A percentile compares a stretch with the other conserved stretches of the same genome.
Evolutionary conservation across 305 asterid species (phyloP).

Genomic region (Plantago lanceolata): DNA sequence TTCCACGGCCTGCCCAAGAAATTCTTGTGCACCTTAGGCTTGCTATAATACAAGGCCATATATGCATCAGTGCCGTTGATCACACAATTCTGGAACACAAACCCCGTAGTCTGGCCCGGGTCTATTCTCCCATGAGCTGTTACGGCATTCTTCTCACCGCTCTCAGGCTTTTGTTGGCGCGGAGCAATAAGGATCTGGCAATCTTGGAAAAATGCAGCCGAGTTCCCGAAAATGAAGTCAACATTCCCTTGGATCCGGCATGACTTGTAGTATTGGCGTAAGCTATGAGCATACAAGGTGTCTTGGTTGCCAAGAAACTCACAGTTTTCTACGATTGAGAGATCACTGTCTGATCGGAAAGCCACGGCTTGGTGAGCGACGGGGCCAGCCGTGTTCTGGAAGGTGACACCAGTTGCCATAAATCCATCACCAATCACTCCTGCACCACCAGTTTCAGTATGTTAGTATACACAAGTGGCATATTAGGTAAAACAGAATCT

Average conservation of each 20-base stretch:
- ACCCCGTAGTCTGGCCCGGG: slow-evolving; percentile 56
- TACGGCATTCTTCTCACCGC: slow-evolving; percentile 47
- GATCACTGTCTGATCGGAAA: slow-evolving; percentile 62
- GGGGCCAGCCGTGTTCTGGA: slow-evolving; percentile 61
- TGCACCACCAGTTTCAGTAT: slow-evolving; percentile 8
- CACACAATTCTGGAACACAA: slow-evolving; percentile 48
- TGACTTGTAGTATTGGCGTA: slow-evolving; percentile 59
- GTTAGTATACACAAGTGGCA: not conserved
- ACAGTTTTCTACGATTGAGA: slow-evolving; percentile 41
- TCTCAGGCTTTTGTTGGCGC: slow-evolving; percentile 34
- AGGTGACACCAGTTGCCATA: slow-evolving; percentile 54
- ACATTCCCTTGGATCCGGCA: slow-evolving; percentile 59
- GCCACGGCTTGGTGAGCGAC: slow-evolving; percentile 67
- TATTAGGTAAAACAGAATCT: not conserved
- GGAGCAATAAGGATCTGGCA: slow-evolving; percentile 44
- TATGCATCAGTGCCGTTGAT: slow-evolving; percentile 54
- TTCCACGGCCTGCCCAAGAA: slow-evolving; percentile 71
- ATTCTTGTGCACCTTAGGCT: slow-evolving; percentile 38
- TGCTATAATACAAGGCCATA: slow-evolving; percentile 36
- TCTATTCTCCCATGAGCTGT: slow-evolving; percentile 58
- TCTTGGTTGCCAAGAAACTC: slow-evolving; percentile 66
- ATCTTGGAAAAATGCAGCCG: slow-evolving; percentile 54
- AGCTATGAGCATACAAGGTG: slow-evolving; percentile 51
- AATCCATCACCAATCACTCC: slow-evolving; percentile 63
- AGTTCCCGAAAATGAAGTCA: slow-evolving; percentile 63